Evolutionary conservation across 441 rosid genomes (phyloP), one percentile per base, ranked within the genome.

Genomic region (Euphorbia schlechtendalii): DNA sequence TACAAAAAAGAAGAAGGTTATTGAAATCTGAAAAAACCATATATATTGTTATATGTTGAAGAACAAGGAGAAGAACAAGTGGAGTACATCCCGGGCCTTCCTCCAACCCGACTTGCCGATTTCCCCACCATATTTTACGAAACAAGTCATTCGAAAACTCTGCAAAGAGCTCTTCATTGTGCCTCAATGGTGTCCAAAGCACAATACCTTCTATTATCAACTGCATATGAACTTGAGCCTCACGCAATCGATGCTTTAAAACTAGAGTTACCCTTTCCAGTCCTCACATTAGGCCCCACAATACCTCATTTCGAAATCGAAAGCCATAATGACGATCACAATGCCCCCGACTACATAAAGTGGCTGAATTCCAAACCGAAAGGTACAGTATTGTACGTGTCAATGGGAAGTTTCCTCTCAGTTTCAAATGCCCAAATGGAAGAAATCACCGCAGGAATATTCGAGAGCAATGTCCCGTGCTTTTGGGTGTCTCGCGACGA

Each of bases 251-350:
- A 80, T 2, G 56, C 73, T 25, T 60, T 84, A 20, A 62, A 21
- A 53, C 12, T 54, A 1, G 32, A 67, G n/a, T 41, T 74, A 28
- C 13, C 59, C 15, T 55, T 72, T 18, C 77, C 81, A 4, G 32
- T 82, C 5, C 76, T 75, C 40, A 53, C 87, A 0, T 54, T 79
- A 63, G 87, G 87, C 64, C 85, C 87, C 1, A 17, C 76, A 48
- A 78, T 84, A 20, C 83, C 89, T 18, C 77, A 63, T 68, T 68
- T 68, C 24, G 69, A 76, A 18, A 34, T 77, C 58, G 36, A 67
- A 21, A 57, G 57, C n/a, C 2, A 10, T 13, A 2, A 5, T 0
- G 21, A 12, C 25, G 56, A 52, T 52, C 56, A 7, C 1, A 53
- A 21, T 53, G 28, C 13, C 13, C 56, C 56, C 9, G 12, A 24